Evolutionary conservation across 768 basidiomycete species (phyloP).

Genomic region (Pisolithus albus): DNA sequence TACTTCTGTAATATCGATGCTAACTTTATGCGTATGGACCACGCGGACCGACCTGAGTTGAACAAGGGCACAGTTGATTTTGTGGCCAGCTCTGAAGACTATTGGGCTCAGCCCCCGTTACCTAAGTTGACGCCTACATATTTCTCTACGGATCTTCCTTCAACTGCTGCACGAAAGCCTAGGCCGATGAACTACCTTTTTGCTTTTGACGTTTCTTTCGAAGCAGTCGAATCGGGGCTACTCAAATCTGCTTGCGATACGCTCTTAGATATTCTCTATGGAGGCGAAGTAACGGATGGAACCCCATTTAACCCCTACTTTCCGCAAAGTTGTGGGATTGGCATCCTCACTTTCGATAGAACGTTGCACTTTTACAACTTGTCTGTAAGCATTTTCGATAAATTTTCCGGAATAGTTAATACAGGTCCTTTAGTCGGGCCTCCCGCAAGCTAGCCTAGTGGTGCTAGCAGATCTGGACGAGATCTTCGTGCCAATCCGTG

Average conservation of each 20-base stretch:
- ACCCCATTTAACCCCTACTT: conserved; percentile 43
- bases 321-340: conserved; percentile 51
- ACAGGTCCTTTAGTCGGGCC: conserved; percentile 33
- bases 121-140: conserved; percentile 47
- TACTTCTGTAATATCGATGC: conserved; percentile 84
- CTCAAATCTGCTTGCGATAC: conserved; percentile 57
- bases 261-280: conserved; percentile 61
- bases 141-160: conserved; percentile 43
- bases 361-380: conserved; percentile 85
- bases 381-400: conserved; percentile 47
- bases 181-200: conserved; percentile 74
- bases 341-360: conserved; percentile 76
- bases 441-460: conserved; percentile 54
- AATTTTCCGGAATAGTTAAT: conserved; percentile 1
- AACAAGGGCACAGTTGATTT: conserved; percentile 92
- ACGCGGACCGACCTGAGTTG: conserved; percentile 76
- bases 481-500: conserved; percentile 71
- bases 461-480: conserved; percentile 90
- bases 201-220: conserved; percentile 74
- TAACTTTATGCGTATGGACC: conserved; percentile 72
- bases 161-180: conserved; percentile 45
- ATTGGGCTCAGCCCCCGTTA: conserved; percentile 75
- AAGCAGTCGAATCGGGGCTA: conserved; percentile 64
- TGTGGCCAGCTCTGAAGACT: conserved; percentile 61
- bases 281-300: conserved; percentile 37